Evolutionary conservation across 2,329 filamentous ascomycete genomes (phyloP).

Genomic region (Penicillium griseofulvum): DNA sequence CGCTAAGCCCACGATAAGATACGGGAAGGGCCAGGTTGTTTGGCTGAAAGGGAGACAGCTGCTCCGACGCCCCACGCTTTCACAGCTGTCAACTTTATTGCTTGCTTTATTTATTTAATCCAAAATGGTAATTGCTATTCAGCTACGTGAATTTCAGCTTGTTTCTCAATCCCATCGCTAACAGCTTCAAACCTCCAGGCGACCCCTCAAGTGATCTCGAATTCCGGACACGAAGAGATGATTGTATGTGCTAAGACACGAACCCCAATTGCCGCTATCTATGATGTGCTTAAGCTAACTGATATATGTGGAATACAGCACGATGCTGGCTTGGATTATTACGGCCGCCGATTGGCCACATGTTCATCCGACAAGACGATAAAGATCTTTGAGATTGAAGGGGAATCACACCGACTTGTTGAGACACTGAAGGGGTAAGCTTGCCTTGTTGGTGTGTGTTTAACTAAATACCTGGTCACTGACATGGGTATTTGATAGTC

Average conservation of each 20-base stretch:
- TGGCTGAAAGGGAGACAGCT: slow-evolving; percentile 13
- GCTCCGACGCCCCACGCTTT: slow-evolving; percentile 12
- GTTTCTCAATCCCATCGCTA: slow-evolving; percentile 6
- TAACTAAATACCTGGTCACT: not conserved
- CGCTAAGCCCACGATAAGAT: slow-evolving; percentile 24
- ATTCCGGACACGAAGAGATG: slow-evolving; percentile 96
- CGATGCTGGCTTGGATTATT: slow-evolving; percentile 98
- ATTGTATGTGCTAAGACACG: slow-evolving; percentile 69
- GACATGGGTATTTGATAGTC: slow-evolving; percentile 52
- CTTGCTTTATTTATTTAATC: slow-evolving; percentile 11
- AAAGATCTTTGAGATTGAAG: slow-evolving; percentile 98
- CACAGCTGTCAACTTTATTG: slow-evolving; percentile 1
- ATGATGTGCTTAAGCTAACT: slow-evolving; percentile 4
- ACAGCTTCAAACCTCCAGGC: slow-evolving; percentile 48
- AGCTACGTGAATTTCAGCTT: not conserved
- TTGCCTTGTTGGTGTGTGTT: not conserved
- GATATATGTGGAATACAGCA: slow-evolving; percentile 56
- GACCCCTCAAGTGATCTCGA: slow-evolving; percentile 68
- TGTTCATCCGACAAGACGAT: slow-evolving; percentile 98
- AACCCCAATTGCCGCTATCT: slow-evolving; percentile 8
- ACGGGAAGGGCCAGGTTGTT: slow-evolving; percentile 28
- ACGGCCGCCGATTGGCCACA: slow-evolving; percentile 90
- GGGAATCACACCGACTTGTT: slow-evolving; percentile 80
- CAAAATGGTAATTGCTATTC: slow-evolving; percentile 23
- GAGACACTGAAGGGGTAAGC: slow-evolving; percentile 90